These are phyloP conservation scores for Hyaloscypha bicolor DNA, from an alignment of 495 filamentous ascomycete species.

Conservation along the genomic window DNA sequence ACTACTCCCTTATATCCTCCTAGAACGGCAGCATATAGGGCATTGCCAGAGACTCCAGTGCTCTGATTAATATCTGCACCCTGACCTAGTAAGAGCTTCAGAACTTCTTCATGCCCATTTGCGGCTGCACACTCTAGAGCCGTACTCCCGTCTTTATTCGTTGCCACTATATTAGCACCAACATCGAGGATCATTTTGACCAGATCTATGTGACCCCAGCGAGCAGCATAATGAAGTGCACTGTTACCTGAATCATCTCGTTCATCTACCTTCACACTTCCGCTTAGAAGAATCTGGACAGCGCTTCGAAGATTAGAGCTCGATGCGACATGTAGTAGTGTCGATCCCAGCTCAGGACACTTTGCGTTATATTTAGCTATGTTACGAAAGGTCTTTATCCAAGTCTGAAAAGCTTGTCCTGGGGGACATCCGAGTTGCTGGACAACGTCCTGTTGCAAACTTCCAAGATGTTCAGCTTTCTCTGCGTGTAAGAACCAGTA, in stretches of 20 bases:
- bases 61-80: conserved; percentile 10
- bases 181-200: conserved; percentile 29
- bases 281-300: neutral
- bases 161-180: no score
- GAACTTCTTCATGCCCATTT: neutral
- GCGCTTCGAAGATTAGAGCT: conserved; percentile 9
- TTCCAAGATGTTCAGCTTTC: no score
- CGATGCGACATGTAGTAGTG: conserved; percentile 11
- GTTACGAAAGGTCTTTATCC: neutral
- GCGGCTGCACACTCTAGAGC: conserved; percentile 17
- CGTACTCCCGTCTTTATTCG: no score
- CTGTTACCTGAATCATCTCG: neutral
- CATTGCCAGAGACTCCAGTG: conserved; percentile 5
- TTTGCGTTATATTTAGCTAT: no score
- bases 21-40: conserved; percentile 1
- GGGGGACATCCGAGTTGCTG: no score
- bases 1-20: neutral
- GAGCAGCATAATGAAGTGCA: conserved; percentile 27
- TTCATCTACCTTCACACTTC: neutral
- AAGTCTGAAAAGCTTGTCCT: neutral
- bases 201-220: neutral
- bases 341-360: no score
- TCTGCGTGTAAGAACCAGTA: no score
- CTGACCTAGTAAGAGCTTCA: conserved; percentile 11
- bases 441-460: no score